Percentiles rank a stretch among this genome's conserved stretches.
These are phyloP conservation scores for Yamadazyma tumulicola DNA, from an alignment of 805 yeast genomes.

Conservation along the genomic window DNA sequence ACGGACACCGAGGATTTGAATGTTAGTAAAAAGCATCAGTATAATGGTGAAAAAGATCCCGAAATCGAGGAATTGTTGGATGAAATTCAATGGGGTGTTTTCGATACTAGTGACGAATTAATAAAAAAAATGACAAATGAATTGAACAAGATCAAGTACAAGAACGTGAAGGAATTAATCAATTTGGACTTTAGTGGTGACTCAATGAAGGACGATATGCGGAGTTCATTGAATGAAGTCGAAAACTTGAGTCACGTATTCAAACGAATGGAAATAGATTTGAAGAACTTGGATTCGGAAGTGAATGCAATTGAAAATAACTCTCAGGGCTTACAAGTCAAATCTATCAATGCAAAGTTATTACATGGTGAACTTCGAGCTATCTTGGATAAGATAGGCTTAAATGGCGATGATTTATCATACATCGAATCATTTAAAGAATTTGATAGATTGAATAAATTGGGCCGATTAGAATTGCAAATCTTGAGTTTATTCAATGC, in stretches of 20 bases:
- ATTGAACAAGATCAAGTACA: conserved; percentile 58
- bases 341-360: conserved; percentile 74
- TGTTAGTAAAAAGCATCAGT: conserved; percentile 10
- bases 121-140: conserved; percentile 57
- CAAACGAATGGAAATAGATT: conserved; percentile 38
- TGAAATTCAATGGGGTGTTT: conserved; percentile 72
- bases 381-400: conserved; percentile 66
- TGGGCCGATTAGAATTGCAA: conserved; percentile 50
- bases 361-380: conserved; percentile 66
- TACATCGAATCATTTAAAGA: conserved; percentile 47
- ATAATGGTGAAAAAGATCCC: conserved; percentile 30
- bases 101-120: conserved; percentile 59
- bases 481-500: conserved; percentile 61
- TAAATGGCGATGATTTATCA: conserved; percentile 53
- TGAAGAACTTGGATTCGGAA: conserved; percentile 52
- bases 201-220: conserved; percentile 29
- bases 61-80: conserved; percentile 67
- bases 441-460: conserved; percentile 42
- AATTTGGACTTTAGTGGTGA: conserved; percentile 34
- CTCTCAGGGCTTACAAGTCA: conserved; percentile 79
- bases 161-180: conserved; percentile 49
- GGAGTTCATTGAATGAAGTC: conserved; percentile 30
- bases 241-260: conserved; percentile 35
- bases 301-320: conserved; percentile 68
- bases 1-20: conserved; percentile 15